phyloP scores from a whole-genome alignment of 2,329 filamentous ascomycete genomes.

The Huntiella abstrusa region DNA sequence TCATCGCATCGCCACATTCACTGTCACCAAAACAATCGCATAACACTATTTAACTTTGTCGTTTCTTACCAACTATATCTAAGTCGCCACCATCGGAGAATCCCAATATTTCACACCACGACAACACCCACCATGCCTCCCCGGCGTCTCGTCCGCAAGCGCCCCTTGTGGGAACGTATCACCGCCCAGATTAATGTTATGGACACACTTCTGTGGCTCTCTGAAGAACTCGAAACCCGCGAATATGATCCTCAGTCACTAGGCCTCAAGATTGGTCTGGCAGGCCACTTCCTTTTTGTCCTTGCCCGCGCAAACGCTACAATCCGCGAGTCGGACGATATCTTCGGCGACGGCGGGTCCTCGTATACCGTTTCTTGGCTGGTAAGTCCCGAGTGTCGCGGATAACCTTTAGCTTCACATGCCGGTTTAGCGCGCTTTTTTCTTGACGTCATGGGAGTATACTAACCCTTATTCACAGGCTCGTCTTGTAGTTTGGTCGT shows the following conservation, averaged over 20 bases:
- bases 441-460: slow-evolving; percentile 5
- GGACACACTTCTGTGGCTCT: slow-evolving; percentile 79
- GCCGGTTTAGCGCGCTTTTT: not conserved
- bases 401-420: not conserved
- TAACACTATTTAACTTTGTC: no score
- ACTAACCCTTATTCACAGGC: slow-evolving; percentile 4
- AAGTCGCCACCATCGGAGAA: not conserved
- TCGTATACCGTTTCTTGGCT: slow-evolving; percentile 44
- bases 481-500: slow-evolving; percentile 44
- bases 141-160: slow-evolving; percentile 64
- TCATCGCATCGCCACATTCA: not conserved
- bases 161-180: slow-evolving; percentile 64
- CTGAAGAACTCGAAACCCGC: slow-evolving; percentile 78
- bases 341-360: slow-evolving; percentile 57
- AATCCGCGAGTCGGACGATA: slow-evolving; percentile 47
- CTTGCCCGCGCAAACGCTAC: slow-evolving; percentile 61
- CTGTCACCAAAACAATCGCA: no score
- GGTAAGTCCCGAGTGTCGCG: slow-evolving; percentile 21
- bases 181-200: slow-evolving; percentile 64
- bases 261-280: slow-evolving; percentile 56
- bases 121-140: slow-evolving; percentile 1
- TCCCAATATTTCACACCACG: not conserved
- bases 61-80: no score
- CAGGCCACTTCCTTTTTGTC: slow-evolving; percentile 61
- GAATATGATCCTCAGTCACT: slow-evolving; percentile 75